Percentiles rank a stretch among this genome's conserved stretches.
Conservation (phyloP, 768 basidiomycete species). For the Boletus eberwhitei region DNA sequence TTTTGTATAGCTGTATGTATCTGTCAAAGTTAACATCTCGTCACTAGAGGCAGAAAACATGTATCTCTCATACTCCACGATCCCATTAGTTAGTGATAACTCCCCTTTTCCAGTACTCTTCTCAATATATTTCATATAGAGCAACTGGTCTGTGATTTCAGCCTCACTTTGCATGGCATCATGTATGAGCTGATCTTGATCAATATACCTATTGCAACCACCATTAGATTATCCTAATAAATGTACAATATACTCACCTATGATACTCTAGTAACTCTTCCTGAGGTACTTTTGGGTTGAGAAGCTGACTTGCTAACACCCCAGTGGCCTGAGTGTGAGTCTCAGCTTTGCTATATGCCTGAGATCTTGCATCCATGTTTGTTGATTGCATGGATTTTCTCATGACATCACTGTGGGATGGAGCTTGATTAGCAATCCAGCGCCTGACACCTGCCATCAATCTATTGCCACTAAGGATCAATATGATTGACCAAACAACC, state of each 20-base stretch:
- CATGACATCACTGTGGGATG: constrained; percentile 39
- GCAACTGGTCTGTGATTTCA: constrained; percentile 56
- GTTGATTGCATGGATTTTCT: constrained; percentile 37
- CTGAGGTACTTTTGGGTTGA: constrained; percentile 61
- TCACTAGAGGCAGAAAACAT: constrained; percentile 13
- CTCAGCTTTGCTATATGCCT: constrained; percentile 27
- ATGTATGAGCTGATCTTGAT: constrained; percentile 65
- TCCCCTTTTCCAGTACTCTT: constrained; percentile 30
- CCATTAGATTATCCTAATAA: not conserved
- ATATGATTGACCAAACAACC: constrained; percentile 21
- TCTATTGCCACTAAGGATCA: constrained; percentile 34
- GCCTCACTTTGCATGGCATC: constrained; percentile 51
- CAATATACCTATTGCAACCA: constrained; percentile 54
- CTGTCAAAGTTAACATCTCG: not conserved
- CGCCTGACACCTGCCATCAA: constrained; percentile 75
- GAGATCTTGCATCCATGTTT: constrained; percentile 25
- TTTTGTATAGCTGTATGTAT: constrained; percentile 16
- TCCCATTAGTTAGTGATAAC: constrained; percentile 6
- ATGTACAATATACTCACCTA: constrained; percentile 40
- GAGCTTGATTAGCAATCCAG: constrained; percentile 64
- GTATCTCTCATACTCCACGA: constrained; percentile 22
- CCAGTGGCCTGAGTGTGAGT: constrained; percentile 46
- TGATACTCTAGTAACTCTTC: constrained; percentile 71
- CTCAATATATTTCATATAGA: constrained; percentile 52
- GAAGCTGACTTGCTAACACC: constrained; percentile 50